Percentiles rank a stretch among this genome's conserved stretches.
These are phyloP conservation scores for Neoboletus magnificus DNA, from an alignment of 768 basidiomycete species.

Conservation along the genomic window DNA sequence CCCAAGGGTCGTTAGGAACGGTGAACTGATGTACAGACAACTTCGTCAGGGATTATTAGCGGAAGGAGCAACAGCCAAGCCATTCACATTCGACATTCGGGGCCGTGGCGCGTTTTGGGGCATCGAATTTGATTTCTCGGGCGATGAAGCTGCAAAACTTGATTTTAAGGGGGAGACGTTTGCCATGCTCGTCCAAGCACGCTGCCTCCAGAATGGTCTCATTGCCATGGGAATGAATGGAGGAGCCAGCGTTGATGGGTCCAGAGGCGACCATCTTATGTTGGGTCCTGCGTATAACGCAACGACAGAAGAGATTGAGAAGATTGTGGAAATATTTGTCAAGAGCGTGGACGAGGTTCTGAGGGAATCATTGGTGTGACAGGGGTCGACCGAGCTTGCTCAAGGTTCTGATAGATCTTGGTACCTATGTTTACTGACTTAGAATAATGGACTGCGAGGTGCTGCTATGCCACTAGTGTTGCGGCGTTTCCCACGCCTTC, in stretches of 20 bases:
- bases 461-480: constrained; percentile 10
- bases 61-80: constrained; percentile 55
- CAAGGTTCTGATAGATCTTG: neutral
- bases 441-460: neutral
- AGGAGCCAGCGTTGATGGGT: constrained; percentile 65
- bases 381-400: neutral
- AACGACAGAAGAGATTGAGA: constrained; percentile 63
- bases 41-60: constrained; percentile 53
- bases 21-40: constrained; percentile 55
- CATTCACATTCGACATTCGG: constrained; percentile 74
- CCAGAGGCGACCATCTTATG: constrained; percentile 67
- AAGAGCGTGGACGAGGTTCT: constrained; percentile 64
- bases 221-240: constrained; percentile 75
- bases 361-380: constrained; percentile 30
- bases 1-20: constrained; percentile 56
- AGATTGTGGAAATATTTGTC: constrained; percentile 65
- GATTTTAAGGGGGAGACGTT: constrained; percentile 55
- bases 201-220: constrained; percentile 61
- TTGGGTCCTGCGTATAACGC: constrained; percentile 81
- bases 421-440: neutral
- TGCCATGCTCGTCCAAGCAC: constrained; percentile 68
- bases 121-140: constrained; percentile 73
- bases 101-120: constrained; percentile 85
- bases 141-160: constrained; percentile 37
- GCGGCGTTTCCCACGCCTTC: constrained; percentile 31